Evolutionary conservation across 2,329 filamentous ascomycete species (phyloP), one percentile per base, ranked within the genome.

Genomic region (Corinectria fuckeliana): DNA sequence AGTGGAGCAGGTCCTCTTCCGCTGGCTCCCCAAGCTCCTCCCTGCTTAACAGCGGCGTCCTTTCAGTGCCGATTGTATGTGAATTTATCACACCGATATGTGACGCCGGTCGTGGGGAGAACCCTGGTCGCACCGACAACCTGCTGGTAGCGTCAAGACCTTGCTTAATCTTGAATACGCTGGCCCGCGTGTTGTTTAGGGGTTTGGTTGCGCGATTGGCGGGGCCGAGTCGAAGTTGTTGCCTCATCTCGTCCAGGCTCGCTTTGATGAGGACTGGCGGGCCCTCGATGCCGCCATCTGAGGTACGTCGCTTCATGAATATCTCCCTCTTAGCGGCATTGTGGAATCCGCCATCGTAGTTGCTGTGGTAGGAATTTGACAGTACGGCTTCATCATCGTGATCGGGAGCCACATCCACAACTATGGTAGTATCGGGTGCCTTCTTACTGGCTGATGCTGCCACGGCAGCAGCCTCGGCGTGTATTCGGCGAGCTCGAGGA

Each of bases 111-210:
- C 69, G 66, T 18, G 61, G 65, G 2, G 62, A 61, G 47, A 63
- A 50, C 44, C n/a, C 64, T 69, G 47, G 52, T 64, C 18, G 20
- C 49, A 26, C 58, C 20, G n/a, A 36, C 48, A 63, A 50, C 44
- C 62, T 69, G 45, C 54, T 65, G 18, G n/a, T 45, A 25, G 61
- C 18, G 14, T 56, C 53, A 11, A 77, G 66, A 23, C 77, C 77
- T 64, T 78, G 77, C 76, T 91, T 91, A 66, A 90, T 88, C 74
- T 90, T 90, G 66, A 91, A 87, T 1, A 87, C 84, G 16, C 85
- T 84, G 16, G 83, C 85, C 16, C 82, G 81, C 1, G 87, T 88
- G 56, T 81, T 82, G 72, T 84, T 86, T 18, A 70, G 71, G 2
- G 88, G 88, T 55, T 88, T 86, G 14, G 84, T 82, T 5, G 88